Evolutionary conservation across 495 filamentous ascomycete species (phyloP).

Genomic region (Annulohypoxylon stygium): DNA sequence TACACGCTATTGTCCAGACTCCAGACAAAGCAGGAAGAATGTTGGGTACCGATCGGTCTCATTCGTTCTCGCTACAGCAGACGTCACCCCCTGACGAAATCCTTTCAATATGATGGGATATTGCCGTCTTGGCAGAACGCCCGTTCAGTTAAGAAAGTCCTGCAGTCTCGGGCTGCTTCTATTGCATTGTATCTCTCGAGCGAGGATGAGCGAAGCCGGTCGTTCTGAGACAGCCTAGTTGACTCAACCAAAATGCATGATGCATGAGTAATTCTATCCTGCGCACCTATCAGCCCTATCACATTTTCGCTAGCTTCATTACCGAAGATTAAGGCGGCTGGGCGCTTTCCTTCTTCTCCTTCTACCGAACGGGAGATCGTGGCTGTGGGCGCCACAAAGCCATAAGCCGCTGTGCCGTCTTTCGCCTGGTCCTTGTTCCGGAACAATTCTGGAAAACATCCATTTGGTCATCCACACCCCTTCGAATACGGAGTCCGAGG

Average conservation of each 20-base stretch:
- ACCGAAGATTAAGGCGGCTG: conserved; percentile 6
- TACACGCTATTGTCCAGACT: no score
- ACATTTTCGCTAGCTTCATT: conserved; percentile 16
- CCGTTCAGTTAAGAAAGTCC: conserved; percentile 13
- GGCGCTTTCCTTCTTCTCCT: background rate
- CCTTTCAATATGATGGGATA: conserved; percentile 37
- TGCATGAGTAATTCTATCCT: conserved; percentile 8
- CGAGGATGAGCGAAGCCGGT: conserved; percentile 4
- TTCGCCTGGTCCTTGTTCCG: conserved; percentile 24
- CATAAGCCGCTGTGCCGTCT: conserved; percentile 17
- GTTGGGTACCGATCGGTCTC: conserved; percentile 34
- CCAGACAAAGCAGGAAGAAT: conserved; percentile 28
- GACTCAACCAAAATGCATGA: conserved; percentile 15
- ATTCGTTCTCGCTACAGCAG: conserved; percentile 31
- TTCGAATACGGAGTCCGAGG: conserved; percentile 19
- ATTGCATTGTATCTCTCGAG: conserved; percentile 22
- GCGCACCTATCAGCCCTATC: conserved; percentile 38
- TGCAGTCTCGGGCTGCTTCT: background rate
- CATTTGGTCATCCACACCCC: conserved; percentile 18
- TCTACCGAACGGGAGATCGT: conserved; percentile 27
- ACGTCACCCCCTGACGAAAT: conserved; percentile 41
- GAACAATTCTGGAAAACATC: conserved; percentile 41
- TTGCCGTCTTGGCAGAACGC: conserved; percentile 31
- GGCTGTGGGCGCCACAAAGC: conserved; percentile 34
- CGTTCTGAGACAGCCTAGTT: conserved; percentile 18